These are phyloP conservation scores for Aspergillus diversus DNA, from an alignment of 495 filamentous ascomycete species.

Conservation along the genomic window DNA sequence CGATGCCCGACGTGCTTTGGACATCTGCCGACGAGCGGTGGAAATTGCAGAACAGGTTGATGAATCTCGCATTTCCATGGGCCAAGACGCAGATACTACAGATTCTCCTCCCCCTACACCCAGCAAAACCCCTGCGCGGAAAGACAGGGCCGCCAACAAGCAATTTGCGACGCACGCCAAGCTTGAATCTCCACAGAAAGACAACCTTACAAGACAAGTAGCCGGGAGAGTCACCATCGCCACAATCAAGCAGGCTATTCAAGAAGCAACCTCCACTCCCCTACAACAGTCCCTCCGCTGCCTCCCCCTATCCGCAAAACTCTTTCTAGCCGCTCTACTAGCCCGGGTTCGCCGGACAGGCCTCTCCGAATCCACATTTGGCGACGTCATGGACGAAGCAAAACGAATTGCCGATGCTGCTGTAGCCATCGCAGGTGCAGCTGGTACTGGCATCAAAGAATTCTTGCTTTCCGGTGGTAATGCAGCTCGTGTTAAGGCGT, in stretches of 20 bases:
- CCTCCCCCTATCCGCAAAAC: constrained; percentile 78
- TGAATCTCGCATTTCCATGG: constrained; percentile 29
- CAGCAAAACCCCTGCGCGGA: constrained; percentile 46
- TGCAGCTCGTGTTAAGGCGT: constrained; percentile 62
- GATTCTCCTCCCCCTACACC: constrained; percentile 49
- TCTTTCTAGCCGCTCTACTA: constrained; percentile 82
- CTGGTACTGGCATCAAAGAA: constrained; percentile 44
- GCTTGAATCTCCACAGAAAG: constrained; percentile 27
- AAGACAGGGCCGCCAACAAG: constrained; percentile 31
- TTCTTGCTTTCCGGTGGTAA: constrained; percentile 47
- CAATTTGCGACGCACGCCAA: constrained; percentile 6
- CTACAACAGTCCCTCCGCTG: constrained; percentile 84
- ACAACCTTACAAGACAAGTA: constrained; percentile 15
- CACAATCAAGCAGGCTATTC: constrained; percentile 90
- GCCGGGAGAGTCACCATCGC: constrained; percentile 80
- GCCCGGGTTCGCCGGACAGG: constrained; percentile 80
- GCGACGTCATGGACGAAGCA: constrained; percentile 92
- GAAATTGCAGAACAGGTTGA: constrained; percentile 86
- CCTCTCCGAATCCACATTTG: constrained; percentile 80
- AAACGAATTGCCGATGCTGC: constrained; percentile 67
- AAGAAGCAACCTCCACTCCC: constrained; percentile 90
- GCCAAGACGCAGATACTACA: constrained; percentile 30
- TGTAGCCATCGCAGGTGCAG: constrained; percentile 49
- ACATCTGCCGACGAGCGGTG: constrained; percentile 94
- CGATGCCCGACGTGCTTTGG: constrained; percentile 88